Evolutionary conservation across 805 yeast species (phyloP).

Genomic region (Pichia exigua): DNA sequence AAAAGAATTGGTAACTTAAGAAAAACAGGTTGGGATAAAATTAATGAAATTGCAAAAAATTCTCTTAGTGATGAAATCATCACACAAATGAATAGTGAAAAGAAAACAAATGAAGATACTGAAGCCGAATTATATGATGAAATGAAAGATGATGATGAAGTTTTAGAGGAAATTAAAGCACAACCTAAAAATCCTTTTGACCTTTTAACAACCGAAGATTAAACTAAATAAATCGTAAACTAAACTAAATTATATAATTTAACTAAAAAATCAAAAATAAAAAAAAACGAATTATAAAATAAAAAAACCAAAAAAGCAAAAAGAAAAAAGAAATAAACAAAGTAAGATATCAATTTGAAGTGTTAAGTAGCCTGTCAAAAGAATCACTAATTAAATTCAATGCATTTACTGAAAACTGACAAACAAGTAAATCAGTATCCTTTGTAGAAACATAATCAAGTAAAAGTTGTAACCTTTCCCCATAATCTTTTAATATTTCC

Average conservation of each 20-base stretch:
- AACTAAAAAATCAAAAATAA: not conserved
- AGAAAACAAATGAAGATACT: conserved; percentile 13
- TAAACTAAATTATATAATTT: not conserved
- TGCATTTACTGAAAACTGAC: conserved; percentile 47
- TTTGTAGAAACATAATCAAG: conserved; percentile 39
- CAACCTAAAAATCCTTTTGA: conserved; percentile 20
- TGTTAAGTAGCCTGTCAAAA: conserved; percentile 12
- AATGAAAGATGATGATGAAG: conserved; percentile 13
- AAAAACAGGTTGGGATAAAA: conserved; percentile 67
- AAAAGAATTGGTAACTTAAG: conserved; percentile 53
- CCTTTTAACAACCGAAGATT: conserved; percentile 20
- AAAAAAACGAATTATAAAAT: not conserved
- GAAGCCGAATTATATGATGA: conserved; percentile 14
- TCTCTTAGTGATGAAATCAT: conserved; percentile 13
- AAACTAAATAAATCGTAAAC: not conserved
- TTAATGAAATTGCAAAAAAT: conserved; percentile 42
- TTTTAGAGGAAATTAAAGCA: conserved; percentile 1
- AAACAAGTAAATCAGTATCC: conserved; percentile 49
- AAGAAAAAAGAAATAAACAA: too few relatives aligned
- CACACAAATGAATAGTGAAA: conserved; percentile 10
- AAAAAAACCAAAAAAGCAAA: not conserved
- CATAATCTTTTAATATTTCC: conserved; percentile 43
- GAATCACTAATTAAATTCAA: conserved; percentile 25
- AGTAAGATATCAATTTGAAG: not conserved
- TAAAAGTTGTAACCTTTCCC: conserved; percentile 32